Evolutionary conservation across 78 protist species (phyloP).

Genomic region (Blattamonas nauphoetae): DNA sequence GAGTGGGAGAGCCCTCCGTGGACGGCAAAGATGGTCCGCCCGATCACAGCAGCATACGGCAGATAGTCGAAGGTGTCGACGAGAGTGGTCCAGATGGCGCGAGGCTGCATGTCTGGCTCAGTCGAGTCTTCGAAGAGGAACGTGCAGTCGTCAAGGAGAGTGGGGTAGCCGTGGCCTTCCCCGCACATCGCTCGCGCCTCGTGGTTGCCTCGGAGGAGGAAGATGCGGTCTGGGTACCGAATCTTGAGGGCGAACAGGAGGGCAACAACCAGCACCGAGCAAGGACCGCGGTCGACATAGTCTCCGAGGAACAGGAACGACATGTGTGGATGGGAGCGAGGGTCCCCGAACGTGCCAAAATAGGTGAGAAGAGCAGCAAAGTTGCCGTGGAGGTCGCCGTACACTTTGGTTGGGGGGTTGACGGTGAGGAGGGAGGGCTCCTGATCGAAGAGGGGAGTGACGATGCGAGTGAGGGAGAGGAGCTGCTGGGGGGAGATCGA

Average conservation of each 20-base stretch:
- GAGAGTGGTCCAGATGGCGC: not conserved
- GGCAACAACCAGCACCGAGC: not conserved
- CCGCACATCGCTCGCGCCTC: constrained; percentile 3
- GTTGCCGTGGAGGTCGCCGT: constrained; percentile 13
- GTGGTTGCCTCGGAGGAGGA: constrained; percentile 18
- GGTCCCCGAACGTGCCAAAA: not conserved
- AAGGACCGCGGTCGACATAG: constrained; percentile 1
- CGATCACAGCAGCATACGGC: constrained; percentile 8
- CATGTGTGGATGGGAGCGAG: not conserved
- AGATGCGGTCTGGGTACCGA: not conserved
- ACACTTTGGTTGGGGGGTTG: not conserved
- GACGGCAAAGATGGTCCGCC: not conserved
- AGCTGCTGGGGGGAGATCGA: not conserved
- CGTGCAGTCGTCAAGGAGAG: not conserved
- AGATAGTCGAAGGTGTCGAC: constrained; percentile 1
- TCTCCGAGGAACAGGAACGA: constrained; percentile 19
- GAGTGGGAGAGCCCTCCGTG: constrained; percentile 8
- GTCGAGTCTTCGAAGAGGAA: not conserved
- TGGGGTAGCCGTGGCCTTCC: not conserved
- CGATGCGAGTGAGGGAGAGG: not conserved
- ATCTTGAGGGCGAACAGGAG: constrained; percentile 15
- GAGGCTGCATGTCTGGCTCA: not conserved
- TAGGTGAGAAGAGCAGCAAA: not conserved
- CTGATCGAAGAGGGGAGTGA: not conserved
- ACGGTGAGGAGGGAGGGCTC: constrained; percentile 11